These are phyloP conservation scores for Myrica gale DNA, from an alignment of 306 rosid species.

Conservation along the genomic window DNA sequence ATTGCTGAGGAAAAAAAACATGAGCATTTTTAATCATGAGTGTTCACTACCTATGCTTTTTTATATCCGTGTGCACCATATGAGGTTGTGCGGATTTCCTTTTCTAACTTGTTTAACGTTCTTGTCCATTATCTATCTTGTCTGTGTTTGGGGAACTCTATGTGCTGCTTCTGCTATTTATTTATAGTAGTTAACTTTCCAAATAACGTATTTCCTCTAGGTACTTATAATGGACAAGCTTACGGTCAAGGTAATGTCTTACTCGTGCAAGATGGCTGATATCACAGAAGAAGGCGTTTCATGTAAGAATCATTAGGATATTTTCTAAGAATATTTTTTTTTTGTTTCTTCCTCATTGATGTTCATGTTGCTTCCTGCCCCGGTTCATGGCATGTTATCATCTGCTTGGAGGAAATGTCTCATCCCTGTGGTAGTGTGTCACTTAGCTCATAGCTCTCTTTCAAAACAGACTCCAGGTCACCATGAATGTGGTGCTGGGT, in stretches of 20 bases:
- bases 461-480: not conserved
- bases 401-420: not conserved
- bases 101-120: not conserved
- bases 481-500: not conserved
- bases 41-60: not conserved
- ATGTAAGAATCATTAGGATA: slow-evolving; percentile 55
- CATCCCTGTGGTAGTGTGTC: not conserved
- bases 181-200: slow-evolving; percentile 14
- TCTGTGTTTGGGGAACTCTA: not conserved
- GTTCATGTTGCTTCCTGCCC: slow-evolving; percentile 21
- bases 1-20: too few species aligned
- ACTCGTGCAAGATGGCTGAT: slow-evolving; percentile 97
- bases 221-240: slow-evolving; percentile 96
- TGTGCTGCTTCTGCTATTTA: not conserved
- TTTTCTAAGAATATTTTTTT: not conserved
- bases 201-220: slow-evolving; percentile 43
- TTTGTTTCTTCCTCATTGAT: slow-evolving; percentile 12
- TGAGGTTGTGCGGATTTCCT: not conserved
- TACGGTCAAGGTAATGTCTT: slow-evolving; percentile 93
- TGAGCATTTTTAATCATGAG: not conserved
- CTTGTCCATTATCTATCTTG: slow-evolving; percentile 10
- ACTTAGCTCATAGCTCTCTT: not conserved
- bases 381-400: slow-evolving; percentile 8
- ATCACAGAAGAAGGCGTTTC: slow-evolving; percentile 94
- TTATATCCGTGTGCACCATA: not conserved